Conservation (phyloP, 371 early-diverging fungal genomes). For the Mucor sp. region DNA sequence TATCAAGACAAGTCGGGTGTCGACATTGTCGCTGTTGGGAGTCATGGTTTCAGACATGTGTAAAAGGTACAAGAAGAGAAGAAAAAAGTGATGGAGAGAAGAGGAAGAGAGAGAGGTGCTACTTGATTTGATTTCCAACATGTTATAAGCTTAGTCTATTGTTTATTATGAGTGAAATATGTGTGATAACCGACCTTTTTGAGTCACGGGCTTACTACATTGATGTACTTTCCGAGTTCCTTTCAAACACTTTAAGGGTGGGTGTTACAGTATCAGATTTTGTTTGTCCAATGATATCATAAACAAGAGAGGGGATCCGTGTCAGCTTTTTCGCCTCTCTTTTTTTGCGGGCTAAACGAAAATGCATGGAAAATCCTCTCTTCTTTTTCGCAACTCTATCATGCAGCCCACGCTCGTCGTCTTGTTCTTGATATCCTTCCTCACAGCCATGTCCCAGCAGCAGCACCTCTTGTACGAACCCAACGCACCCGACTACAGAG, state of each 20-base stretch:
- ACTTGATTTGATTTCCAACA: background rate
- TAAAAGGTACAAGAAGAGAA: background rate
- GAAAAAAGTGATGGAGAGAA: slow-evolving; percentile 8
- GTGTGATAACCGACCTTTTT: slow-evolving; percentile 2
- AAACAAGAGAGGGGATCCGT: background rate
- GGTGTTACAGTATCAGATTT: slow-evolving; percentile 21
- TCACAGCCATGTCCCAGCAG: background rate
- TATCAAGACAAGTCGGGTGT: slow-evolving; percentile 41
- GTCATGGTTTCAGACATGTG: slow-evolving; percentile 3
- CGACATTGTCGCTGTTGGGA: slow-evolving; percentile 35
- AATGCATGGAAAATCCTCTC: slow-evolving; percentile 1
- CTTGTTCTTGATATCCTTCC: background rate
- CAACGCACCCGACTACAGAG: slow-evolving; percentile 38
- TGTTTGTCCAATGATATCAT: slow-evolving; percentile 2
- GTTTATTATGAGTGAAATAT: background rate
- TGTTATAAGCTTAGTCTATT: slow-evolving; percentile 3
- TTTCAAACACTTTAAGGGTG: slow-evolving; percentile 11
- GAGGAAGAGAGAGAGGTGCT: slow-evolving; percentile 12
- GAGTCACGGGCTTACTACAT: slow-evolving; percentile 16
- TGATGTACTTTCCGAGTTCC: slow-evolving; percentile 11
- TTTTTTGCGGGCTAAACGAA: slow-evolving; percentile 5
- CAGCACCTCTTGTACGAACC: slow-evolving; percentile 37
- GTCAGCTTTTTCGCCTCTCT: background rate
- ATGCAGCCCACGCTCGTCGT: slow-evolving; percentile 1
- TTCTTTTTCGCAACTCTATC: slow-evolving; percentile 4